Evolutionary conservation across 2,329 filamentous ascomycete genomes (phyloP).

Genomic region (Bipolaris cookei): DNA sequence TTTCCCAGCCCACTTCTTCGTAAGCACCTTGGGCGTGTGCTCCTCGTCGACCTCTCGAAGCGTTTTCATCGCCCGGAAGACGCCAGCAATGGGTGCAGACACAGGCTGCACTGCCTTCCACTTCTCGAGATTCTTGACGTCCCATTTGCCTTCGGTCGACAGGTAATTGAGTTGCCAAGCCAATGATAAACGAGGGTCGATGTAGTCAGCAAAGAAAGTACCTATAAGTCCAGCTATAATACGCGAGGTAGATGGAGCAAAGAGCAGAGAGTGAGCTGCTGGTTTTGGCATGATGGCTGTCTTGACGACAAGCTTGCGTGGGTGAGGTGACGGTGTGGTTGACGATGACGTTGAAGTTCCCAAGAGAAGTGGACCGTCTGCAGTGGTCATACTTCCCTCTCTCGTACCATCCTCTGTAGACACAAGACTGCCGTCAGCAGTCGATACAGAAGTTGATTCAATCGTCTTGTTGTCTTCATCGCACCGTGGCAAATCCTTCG

Average conservation of each 20-base stretch:
- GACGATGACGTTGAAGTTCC: conserved; percentile 7
- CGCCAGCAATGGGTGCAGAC: conserved; percentile 75
- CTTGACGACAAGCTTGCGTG: conserved; percentile 61
- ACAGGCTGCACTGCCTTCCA: conserved; percentile 83
- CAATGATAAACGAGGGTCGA: conserved; percentile 79
- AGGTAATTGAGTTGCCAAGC: conserved; percentile 93
- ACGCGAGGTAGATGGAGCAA: conserved; percentile 75
- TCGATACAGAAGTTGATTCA: conserved; percentile 25
- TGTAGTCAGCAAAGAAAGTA: conserved; percentile 75
- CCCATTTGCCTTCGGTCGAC: conserved; percentile 92
- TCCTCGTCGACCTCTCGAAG: conserved; percentile 84
- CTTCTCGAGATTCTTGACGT: conserved; percentile 93
- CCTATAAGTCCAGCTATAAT: conserved; percentile 81
- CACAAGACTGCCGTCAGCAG: conserved; percentile 23
- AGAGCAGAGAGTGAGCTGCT: conserved; percentile 83
- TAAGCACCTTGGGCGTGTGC: conserved; percentile 78
- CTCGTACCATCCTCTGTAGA: conserved; percentile 42
- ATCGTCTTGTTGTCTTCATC: conserved; percentile 25
- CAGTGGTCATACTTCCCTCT: conserved; percentile 32
- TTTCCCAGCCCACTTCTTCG: conserved; percentile 67
- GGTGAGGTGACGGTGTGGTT: conserved; percentile 30
- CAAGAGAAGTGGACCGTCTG: conserved; percentile 16
- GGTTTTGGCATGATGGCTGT: conserved; percentile 75
- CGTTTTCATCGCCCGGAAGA: conserved; percentile 92
- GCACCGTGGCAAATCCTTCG: conserved; percentile 33